A percentile compares a stretch with the other conserved stretches of the same genome.
phyloP scores from a whole-genome alignment of 164 flowering plant species.

The Saururus chinensis region DNA sequence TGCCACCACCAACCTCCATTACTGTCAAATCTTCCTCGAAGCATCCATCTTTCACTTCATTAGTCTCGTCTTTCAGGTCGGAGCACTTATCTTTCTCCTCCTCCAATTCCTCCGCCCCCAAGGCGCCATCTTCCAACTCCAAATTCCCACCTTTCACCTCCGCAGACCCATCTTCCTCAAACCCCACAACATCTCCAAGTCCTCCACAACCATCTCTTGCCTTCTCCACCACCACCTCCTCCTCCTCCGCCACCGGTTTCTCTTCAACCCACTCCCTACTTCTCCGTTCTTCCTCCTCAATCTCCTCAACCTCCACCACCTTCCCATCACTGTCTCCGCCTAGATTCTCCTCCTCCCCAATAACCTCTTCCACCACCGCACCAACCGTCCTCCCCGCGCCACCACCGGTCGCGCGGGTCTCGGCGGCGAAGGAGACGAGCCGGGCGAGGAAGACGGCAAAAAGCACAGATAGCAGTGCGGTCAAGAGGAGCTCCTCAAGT shows the following conservation, averaged over 20 bases:
- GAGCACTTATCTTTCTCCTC: neutral
- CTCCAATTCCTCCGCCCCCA: neutral
- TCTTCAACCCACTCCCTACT: neutral
- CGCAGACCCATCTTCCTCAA: neutral
- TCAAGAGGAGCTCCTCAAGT: constrained; percentile 26
- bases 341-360: neutral
- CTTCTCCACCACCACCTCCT: neutral
- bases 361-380: neutral
- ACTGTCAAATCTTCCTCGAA: neutral
- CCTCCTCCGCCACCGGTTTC: neutral
- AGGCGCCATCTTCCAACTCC: neutral
- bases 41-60: neutral
- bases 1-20: neutral
- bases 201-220: neutral
- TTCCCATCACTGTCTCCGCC: neutral
- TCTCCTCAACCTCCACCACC: too few relatives aligned
- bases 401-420: neutral
- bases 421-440: constrained; percentile 32
- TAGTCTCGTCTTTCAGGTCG: constrained; percentile 4
- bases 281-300: neutral
- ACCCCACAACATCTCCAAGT: too few relatives aligned
- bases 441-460: constrained; percentile 45
- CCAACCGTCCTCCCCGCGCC: neutral
- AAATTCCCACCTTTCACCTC: neutral
- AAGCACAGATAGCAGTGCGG: constrained; percentile 35